Percentiles rank a stretch among this genome's conserved stretches.
phyloP scores from a whole-genome alignment of 768 basidiomycete species.

The Coprinellus aureogranulatus region DNA sequence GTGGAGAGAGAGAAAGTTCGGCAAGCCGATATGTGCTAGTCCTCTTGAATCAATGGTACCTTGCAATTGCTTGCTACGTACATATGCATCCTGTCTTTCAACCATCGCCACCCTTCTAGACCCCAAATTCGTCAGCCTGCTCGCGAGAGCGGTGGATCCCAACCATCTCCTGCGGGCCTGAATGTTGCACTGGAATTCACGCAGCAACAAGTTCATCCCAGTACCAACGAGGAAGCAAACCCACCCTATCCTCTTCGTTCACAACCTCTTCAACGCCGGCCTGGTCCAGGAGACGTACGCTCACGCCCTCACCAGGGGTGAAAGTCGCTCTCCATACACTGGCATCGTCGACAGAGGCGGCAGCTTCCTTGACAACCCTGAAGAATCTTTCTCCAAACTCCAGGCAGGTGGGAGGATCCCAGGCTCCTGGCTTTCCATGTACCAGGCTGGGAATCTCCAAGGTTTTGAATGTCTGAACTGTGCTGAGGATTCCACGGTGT shows the following conservation, averaged over 20 bases:
- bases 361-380: slow-evolving; percentile 45
- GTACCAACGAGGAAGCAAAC: slow-evolving; percentile 79
- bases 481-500: slow-evolving; percentile 63
- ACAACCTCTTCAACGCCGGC: slow-evolving; percentile 55
- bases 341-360: slow-evolving; percentile 19
- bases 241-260: slow-evolving; percentile 68
- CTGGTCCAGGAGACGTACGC: slow-evolving; percentile 45
- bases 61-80: no score
- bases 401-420: slow-evolving; percentile 76
- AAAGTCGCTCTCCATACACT: slow-evolving; percentile 74
- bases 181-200: no score
- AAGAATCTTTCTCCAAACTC: slow-evolving; percentile 71
- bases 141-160: no score
- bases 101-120: no score
- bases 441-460: slow-evolving; percentile 76
- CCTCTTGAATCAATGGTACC: no score
- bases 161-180: no score
- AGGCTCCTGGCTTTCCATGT: slow-evolving; percentile 68
- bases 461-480: slow-evolving; percentile 73
- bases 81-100: no score
- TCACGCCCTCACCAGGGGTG: slow-evolving; percentile 55
- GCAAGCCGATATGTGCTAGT: no score
- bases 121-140: no score
- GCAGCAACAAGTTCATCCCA: slow-evolving; percentile 39
- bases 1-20: no score